These are phyloP conservation scores for Vaccinium corymbosum DNA, from an alignment of 148 eudicot genomes.

Conservation along the genomic window DNA sequence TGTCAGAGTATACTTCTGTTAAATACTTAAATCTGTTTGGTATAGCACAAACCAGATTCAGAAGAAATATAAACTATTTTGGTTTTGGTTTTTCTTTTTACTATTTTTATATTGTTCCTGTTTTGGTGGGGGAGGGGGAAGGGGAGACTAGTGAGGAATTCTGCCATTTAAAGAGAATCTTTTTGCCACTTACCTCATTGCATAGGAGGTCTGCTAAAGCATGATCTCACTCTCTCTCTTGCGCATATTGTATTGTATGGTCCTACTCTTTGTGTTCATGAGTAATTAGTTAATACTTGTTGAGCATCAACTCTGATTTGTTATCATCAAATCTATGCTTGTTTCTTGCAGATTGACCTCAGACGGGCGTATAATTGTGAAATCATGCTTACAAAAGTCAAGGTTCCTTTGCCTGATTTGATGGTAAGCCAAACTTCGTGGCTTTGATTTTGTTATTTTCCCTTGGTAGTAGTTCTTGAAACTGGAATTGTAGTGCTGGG, in stretches of 20 bases:
- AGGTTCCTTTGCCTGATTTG: conserved; percentile 82
- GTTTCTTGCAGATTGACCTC: conserved; percentile 64
- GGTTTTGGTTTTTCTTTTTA: not conserved
- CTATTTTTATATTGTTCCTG: not conserved
- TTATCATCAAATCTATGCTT: not conserved
- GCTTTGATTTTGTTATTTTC: not conserved
- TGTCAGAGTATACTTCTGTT: not conserved
- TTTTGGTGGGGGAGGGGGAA: not conserved
- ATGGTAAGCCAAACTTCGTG: conserved; percentile 48
- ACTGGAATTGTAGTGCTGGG: not conserved
- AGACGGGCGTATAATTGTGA: conserved; percentile 90
- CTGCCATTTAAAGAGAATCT: not conserved
- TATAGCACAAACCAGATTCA: not conserved
- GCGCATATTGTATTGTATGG: not conserved
- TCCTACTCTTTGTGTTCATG: not conserved
- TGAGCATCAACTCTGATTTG: conserved; percentile 5
- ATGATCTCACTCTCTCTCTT: not conserved
- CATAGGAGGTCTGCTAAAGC: not conserved
- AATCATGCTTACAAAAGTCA: conserved; percentile 90
- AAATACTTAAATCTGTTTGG: not conserved
- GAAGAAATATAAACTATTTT: not conserved
- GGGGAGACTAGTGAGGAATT: not conserved
- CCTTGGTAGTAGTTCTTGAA: not conserved
- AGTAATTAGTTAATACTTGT: not conserved
- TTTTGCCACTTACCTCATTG: not conserved